Conservation (phyloP, 179 eudicot genomes). For the Beta corolliflora region DNA sequence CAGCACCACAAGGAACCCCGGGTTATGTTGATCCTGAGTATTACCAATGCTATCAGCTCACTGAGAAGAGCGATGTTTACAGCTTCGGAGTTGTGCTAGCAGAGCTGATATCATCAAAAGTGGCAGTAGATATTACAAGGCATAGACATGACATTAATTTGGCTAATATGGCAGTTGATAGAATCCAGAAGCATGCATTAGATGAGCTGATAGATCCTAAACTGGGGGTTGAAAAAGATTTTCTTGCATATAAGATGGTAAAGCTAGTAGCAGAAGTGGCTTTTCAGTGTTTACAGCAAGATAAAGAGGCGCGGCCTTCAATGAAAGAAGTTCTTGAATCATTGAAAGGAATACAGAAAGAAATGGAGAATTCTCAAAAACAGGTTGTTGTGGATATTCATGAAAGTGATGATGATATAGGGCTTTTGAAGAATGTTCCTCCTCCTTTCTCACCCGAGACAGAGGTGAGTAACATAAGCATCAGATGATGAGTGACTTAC, state of each 20-base stretch:
- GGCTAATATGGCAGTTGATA: constrained; percentile 47
- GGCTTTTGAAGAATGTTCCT: constrained; percentile 39
- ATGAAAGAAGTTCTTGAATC: constrained; percentile 45
- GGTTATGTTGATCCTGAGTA: constrained; percentile 58
- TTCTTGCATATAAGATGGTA: constrained; percentile 34
- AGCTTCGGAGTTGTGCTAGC: constrained; percentile 51
- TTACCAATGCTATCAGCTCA: constrained; percentile 41
- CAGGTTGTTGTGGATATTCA: constrained; percentile 41
- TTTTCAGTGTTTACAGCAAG: constrained; percentile 43
- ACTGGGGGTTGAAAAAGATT: constrained; percentile 32
- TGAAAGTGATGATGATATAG: constrained; percentile 40
- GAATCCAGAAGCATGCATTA: constrained; percentile 38
- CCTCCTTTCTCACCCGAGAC: constrained; percentile 44
- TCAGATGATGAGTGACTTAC: constrained; percentile 10
- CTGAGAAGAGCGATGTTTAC: constrained; percentile 52
- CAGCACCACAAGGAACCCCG: constrained; percentile 66
- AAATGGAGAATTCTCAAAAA: constrained; percentile 18
- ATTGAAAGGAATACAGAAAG: constrained; percentile 35
- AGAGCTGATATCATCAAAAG: constrained; percentile 48
- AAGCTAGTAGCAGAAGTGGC: constrained; percentile 43
- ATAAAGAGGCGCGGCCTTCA: constrained; percentile 42
- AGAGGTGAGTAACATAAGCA: constrained; percentile 19
- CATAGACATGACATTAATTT: constrained; percentile 47
- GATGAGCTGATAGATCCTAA: constrained; percentile 41
- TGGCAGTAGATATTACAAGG: constrained; percentile 48